phyloP scores from a whole-genome alignment of 1,284 basidiomycete species.

The Ceratobasidium papillatum region DNA sequence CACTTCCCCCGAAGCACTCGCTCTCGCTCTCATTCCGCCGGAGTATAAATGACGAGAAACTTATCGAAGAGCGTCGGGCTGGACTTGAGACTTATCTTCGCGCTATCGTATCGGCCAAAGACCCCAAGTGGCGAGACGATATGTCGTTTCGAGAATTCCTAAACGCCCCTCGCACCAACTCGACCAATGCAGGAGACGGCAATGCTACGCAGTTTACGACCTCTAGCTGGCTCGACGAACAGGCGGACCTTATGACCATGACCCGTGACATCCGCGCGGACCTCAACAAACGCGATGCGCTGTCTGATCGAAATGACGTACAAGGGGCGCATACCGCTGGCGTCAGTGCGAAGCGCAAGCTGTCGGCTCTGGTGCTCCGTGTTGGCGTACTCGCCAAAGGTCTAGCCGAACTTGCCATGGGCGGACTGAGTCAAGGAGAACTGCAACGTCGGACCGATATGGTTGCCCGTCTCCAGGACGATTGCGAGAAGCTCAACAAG shows the following conservation, averaged over 20 bases:
- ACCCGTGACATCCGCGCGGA: constrained; percentile 83
- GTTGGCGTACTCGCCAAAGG: constrained; percentile 76
- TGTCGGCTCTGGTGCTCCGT: constrained; percentile 76
- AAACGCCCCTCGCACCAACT: constrained; percentile 66
- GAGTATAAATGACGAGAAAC: constrained; percentile 54
- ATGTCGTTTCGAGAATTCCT: constrained; percentile 88
- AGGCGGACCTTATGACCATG: constrained; percentile 74
- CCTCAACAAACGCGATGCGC: constrained; percentile 85
- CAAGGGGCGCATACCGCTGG: constrained; percentile 79
- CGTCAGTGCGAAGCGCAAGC: constrained; percentile 82
- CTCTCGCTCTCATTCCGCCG: constrained; percentile 62
- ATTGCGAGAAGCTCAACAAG: constrained; percentile 82
- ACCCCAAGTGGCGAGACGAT: constrained; percentile 81
- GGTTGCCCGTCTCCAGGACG: constrained; percentile 82
- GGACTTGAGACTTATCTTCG: constrained; percentile 88
- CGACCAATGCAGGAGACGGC: constrained; percentile 35
- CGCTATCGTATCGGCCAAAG: constrained; percentile 81
- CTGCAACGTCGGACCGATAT: constrained; percentile 83
- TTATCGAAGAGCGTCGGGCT: constrained; percentile 75
- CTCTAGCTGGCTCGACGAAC: constrained; percentile 86
- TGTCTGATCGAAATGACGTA: constrained; percentile 77
- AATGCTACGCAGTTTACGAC: constrained; percentile 66
- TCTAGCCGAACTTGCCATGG: constrained; percentile 68
- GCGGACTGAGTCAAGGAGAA: constrained; percentile 83
- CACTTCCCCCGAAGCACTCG: constrained; percentile 83